Evolutionary conservation across 768 basidiomycete genomes (phyloP), one percentile per base, ranked within the genome.

Genomic region (Boletus sensibilis): DNA sequence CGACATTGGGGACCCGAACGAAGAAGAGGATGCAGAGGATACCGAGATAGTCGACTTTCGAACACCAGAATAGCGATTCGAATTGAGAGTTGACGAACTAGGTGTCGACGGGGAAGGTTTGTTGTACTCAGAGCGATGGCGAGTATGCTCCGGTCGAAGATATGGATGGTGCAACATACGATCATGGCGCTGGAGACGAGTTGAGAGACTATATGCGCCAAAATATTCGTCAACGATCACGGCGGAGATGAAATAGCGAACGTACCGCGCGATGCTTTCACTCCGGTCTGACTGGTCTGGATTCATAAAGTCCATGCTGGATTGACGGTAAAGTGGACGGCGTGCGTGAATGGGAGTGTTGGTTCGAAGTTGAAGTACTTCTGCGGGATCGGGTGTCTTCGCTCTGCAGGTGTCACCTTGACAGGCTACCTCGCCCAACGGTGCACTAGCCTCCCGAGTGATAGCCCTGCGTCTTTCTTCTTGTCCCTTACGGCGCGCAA

Each of bases 231-330:
- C 58, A 58, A 38, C 13, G 1, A 61, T 39, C 55, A 61, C 6
- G 23, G 31, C 43, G 21, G 21, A 31, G 50, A 56, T 58, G 33
- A 35, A 35, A 44, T 11, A 23, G 35, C 33, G 45, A 57, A 77
- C 83, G 52, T 72, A 91, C 90, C 83, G 80, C 53, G 79, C 77
- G 66, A 90, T 84, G 50, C 76, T 76, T 50, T 83, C 78, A 53
- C 78, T 82, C 47, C 52, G 59, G 46, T 73, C 66, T 39, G 74
- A 76, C 50, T 78, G 77, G 31, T 79, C 70, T 12, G 69, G 71
- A 56, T 80, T 82, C 72, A 93, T 83, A 61, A 91, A 92, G 66
- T 93, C 91, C 91, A 92, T 92, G 69, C 89, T 90, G 23, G 89
- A 90, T 75, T 90, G 89, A 55, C 87, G 79, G 72, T 90, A 89